These are phyloP conservation scores for Fraxinus paxiana DNA, from an alignment of 305 asterid species.

Conservation along the genomic window DNA sequence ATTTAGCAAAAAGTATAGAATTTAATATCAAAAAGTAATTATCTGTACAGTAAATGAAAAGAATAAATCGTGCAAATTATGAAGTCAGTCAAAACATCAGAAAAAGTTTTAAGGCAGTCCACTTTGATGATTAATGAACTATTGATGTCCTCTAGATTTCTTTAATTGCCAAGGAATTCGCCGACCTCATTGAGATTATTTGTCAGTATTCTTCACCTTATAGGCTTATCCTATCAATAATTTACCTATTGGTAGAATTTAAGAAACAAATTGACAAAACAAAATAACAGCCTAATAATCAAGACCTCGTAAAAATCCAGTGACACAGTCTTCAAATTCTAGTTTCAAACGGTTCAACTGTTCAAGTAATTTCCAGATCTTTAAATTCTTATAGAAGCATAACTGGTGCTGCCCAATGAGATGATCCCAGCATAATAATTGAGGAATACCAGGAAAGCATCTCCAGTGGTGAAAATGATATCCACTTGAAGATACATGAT, in stretches of 20 bases:
- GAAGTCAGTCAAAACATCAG: too few species aligned
- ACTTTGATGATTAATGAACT: neutral
- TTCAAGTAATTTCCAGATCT: neutral
- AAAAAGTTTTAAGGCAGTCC: too few species aligned
- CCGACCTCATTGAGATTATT: neutral
- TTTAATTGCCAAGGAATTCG: neutral
- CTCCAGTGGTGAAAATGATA: neutral
- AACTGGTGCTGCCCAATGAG: neutral
- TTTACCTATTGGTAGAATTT: neutral
- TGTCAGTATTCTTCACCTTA: neutral
- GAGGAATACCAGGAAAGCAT: neutral
- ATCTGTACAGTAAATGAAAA: neutral
- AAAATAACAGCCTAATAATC: neutral
- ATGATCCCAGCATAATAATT: neutral
- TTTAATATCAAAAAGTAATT: neutral
- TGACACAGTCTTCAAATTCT: neutral
- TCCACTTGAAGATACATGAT: neutral
- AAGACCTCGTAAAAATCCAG: neutral
- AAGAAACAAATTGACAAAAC: neutral
- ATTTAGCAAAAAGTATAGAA: neutral
- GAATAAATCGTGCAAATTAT: neutral
- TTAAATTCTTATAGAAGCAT: neutral
- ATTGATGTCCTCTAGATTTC: neutral
- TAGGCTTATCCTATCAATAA: neutral
- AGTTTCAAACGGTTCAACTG: neutral